A percentile compares a stretch with the other conserved stretches of the same genome.
phyloP scores from a whole-genome alignment of 2,329 filamentous ascomycete species.

The Epichloe hybrida region DNA sequence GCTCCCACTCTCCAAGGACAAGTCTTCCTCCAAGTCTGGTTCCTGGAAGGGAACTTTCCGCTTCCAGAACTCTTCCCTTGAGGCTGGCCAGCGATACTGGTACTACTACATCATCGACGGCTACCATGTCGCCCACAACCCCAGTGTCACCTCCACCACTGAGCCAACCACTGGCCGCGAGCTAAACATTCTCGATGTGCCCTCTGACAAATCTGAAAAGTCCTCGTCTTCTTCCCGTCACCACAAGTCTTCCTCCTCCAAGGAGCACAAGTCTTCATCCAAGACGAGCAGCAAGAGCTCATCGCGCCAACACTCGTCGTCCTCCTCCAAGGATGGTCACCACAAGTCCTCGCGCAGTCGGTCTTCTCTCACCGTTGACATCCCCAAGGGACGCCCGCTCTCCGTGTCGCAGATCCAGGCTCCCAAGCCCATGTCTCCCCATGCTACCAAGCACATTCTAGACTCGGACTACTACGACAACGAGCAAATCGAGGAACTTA shows the following conservation, averaged over 20 bases:
- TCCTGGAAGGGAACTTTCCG: slow-evolving; percentile 94
- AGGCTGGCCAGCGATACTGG: slow-evolving; percentile 91
- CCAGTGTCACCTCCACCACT: slow-evolving; percentile 72
- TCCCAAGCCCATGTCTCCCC: slow-evolving; percentile 78
- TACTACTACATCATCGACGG: slow-evolving; percentile 99
- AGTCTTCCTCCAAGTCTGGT: slow-evolving; percentile 67
- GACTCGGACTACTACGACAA: slow-evolving; percentile 63
- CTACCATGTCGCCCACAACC: slow-evolving; percentile 95
- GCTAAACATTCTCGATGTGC: slow-evolving; percentile 93
- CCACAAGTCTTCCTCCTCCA: slow-evolving; percentile 12
- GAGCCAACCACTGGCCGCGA: slow-evolving; percentile 96
- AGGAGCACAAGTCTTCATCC: slow-evolving; percentile 22
- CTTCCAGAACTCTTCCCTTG: slow-evolving; percentile 77
- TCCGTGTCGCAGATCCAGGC: slow-evolving; percentile 82
- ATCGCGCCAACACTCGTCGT: slow-evolving; percentile 27
- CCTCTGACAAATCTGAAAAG: slow-evolving; percentile 32
- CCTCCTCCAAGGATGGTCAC: slow-evolving; percentile 31
- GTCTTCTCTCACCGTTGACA: slow-evolving; percentile 44
- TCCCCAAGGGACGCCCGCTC: slow-evolving; percentile 79
- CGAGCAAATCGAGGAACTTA: slow-evolving; percentile 65
- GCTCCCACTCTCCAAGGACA: slow-evolving; percentile 86
- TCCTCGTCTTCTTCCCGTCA: slow-evolving; percentile 28
- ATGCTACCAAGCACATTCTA: slow-evolving; percentile 78
- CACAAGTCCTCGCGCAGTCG: slow-evolving; percentile 30
- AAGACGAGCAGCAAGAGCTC: slow-evolving; percentile 20